Percentiles rank a stretch among this genome's conserved stretches.
Conservation (phyloP, 176 grass and related monocot genomes). For the Phragmites australis region DNA sequence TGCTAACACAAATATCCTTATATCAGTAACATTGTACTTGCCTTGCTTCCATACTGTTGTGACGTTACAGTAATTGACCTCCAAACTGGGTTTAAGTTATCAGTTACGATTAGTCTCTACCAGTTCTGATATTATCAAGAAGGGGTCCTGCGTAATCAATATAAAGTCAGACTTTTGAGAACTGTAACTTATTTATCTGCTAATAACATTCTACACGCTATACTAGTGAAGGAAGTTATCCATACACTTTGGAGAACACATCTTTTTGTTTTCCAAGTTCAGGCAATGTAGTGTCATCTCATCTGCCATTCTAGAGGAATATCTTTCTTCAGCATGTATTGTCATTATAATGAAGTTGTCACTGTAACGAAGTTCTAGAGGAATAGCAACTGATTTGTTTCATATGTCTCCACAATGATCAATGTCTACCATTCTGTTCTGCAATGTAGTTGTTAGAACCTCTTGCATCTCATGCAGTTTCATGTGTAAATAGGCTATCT, state of each 20-base stretch:
- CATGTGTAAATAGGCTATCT: no score
- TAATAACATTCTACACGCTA: background rate
- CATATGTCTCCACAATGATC: no score
- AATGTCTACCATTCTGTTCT: no score
- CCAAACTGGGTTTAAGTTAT: slow-evolving; percentile 90
- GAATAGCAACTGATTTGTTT: no score
- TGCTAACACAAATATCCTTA: slow-evolving; percentile 17
- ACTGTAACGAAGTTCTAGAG: no score
- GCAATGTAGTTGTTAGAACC: no score
- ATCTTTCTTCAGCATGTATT: slow-evolving; percentile 83
- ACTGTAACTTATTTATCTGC: background rate
- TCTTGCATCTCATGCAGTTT: no score
- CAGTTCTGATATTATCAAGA: slow-evolving; percentile 79
- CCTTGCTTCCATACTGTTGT: slow-evolving; percentile 96
- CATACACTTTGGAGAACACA: slow-evolving; percentile 88
- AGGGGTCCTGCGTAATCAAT: slow-evolving; percentile 76
- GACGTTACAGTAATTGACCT: slow-evolving; percentile 70
- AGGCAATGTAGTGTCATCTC: slow-evolving; percentile 67
- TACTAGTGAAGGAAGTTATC: slow-evolving; percentile 20
- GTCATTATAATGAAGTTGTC: no score
- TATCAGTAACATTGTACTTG: slow-evolving; percentile 34
- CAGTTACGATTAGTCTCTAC: slow-evolving; percentile 69
- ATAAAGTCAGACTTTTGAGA: slow-evolving; percentile 9
- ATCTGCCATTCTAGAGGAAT: slow-evolving; percentile 66
- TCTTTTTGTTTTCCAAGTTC: slow-evolving; percentile 88